Evolutionary conservation across 2,329 filamentous ascomycete genomes (phyloP).

Genomic region (Rosellinia necatrix): DNA sequence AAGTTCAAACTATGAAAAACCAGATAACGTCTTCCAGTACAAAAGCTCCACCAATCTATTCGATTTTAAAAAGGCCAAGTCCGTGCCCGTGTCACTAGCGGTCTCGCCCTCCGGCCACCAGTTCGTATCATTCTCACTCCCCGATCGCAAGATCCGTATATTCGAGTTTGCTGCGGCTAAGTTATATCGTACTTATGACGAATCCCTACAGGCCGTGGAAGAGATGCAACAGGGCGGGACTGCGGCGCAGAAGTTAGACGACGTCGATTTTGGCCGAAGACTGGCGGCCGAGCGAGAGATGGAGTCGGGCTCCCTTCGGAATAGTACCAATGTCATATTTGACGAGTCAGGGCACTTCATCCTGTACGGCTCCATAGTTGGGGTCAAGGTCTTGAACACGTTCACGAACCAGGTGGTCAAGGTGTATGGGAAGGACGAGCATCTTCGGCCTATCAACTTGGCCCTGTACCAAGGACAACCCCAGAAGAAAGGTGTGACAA

Average conservation of each 20-base stretch:
- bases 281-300: conserved; percentile 86
- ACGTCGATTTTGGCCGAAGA: conserved; percentile 88
- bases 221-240: conserved; percentile 97
- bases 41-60: conserved; percentile 95
- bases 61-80: conserved; percentile 95
- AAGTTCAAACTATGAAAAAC: conserved; percentile 81
- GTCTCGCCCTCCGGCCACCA: conserved; percentile 85
- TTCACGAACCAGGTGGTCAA: conserved; percentile 91
- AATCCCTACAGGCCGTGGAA: conserved; percentile 84
- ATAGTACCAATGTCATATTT: conserved; percentile 85
- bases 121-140: conserved; percentile 88
- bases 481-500: conserved; percentile 90
- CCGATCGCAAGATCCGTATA: conserved; percentile 88
- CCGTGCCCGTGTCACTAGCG: conserved; percentile 77
- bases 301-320: conserved; percentile 68
- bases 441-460: conserved; percentile 80
- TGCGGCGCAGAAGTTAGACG: conserved; percentile 77
- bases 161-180: conserved; percentile 93
- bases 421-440: conserved; percentile 88
- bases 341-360: conserved; percentile 97
- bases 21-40: conserved; percentile 86
- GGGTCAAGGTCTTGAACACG: conserved; percentile 94
- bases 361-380: conserved; percentile 88
- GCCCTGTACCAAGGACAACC: conserved; percentile 93
- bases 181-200: conserved; percentile 90